Evolutionary conservation across 208 protist species (phyloP), one percentile per base, ranked within the genome.

Genomic region (Sergeia podlipaevii): DNA sequence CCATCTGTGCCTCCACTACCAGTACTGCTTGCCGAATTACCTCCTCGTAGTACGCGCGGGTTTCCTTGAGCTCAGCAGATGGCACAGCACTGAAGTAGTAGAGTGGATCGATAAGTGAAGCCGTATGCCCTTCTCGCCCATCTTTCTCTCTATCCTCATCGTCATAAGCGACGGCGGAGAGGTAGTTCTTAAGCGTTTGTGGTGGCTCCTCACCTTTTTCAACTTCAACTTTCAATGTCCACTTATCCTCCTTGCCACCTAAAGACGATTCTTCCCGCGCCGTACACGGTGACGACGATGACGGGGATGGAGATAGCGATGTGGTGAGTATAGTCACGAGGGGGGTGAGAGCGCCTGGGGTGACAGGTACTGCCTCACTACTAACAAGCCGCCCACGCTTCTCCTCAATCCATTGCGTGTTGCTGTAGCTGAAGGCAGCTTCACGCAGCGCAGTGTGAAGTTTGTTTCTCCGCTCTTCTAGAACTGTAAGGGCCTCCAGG

Each of bases 381-480:
- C 52, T 60, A 3, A 91, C 51, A 4, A 86, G 46, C 17, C 70
- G 61, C 3, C 84, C 84, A 13, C 65, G 65, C 13, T 54, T 51
- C 26, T 88, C 84, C 65, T 84, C 77, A n/a, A 66, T 54, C 1
- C 65, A 49, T 44, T 79, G 77, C 2, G 78, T 64, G 3, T 13
- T 46, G 36, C 61, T 72, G 11, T 78, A 66, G 34, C 42, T 37
- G 54, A 92, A 87, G 50, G 65, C 61, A 18, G 85, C 78, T 26
- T 66, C 61, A 7, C 74, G 74, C 8, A 92, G 61, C 8, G 66
- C 21, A 18, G 36, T 36, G 56, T 92, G 85, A 15, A 92, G 75
- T 1, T 32, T 24, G 5, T 37, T 36, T 0, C 85, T 70, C n/a
- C 30, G 44, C 0, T 8, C 38, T 44, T 92, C 85, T 6, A 89